These are phyloP conservation scores for Lichtheimia hyalospora DNA, from an alignment of 371 early-diverging fungal species.

Conservation along the genomic window DNA sequence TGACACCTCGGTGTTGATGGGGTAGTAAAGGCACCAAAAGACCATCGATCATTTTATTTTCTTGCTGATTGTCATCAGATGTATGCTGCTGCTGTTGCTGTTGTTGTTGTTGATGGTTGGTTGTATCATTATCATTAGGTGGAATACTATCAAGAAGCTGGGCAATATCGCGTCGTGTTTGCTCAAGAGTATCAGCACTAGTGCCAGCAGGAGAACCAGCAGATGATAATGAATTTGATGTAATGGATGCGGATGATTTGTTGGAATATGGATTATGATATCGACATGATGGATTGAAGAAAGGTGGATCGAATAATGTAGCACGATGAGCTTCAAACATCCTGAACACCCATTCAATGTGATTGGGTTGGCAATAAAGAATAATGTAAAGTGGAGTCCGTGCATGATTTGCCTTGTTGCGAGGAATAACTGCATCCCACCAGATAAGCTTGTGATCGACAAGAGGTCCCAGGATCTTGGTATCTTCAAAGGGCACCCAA, in stretches of 20 bases:
- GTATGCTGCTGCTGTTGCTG: neutral
- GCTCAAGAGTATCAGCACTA: constrained; percentile 9
- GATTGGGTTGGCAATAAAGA: constrained; percentile 32
- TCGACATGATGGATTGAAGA: constrained; percentile 33
- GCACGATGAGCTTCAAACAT: constrained; percentile 16
- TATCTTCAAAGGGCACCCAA: constrained; percentile 49
- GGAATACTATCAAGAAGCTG: constrained; percentile 41
- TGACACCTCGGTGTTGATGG: constrained; percentile 41
- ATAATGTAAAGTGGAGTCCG: constrained; percentile 43
- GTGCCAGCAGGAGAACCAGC: neutral
- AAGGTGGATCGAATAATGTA: constrained; percentile 32
- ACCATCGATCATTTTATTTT: constrained; percentile 27
- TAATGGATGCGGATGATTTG: neutral
- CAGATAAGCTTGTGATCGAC: constrained; percentile 35
- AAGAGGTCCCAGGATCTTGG: constrained; percentile 43
- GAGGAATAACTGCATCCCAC: constrained; percentile 52
- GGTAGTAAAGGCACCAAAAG: constrained; percentile 32
- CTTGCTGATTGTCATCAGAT: constrained; percentile 1
- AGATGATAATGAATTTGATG: neutral
- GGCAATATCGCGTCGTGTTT: constrained; percentile 35
- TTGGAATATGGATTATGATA: constrained; percentile 31
- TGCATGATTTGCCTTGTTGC: constrained; percentile 26
- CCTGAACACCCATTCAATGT: constrained; percentile 12
- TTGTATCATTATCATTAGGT: constrained; percentile 3
- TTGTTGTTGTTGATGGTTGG: neutral